These are phyloP conservation scores for Agrocybe chaxingu DNA, from an alignment of 768 basidiomycete species.

Conservation along the genomic window DNA sequence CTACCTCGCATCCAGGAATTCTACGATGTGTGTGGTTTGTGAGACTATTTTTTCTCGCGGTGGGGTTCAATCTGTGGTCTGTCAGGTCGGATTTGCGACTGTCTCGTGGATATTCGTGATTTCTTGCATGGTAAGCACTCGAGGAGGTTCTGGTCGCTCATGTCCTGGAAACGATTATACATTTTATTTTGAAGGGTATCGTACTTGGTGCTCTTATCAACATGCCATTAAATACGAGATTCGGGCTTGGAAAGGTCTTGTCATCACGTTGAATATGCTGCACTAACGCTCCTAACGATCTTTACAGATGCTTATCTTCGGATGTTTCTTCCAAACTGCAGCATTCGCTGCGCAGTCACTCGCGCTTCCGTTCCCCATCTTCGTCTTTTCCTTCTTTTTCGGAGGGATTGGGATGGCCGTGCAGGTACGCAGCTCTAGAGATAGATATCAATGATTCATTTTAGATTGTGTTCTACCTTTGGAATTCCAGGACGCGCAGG, in stretches of 20 bases:
- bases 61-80: background rate
- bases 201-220: slow-evolving; percentile 36
- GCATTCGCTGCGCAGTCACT: slow-evolving; percentile 49
- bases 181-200: slow-evolving; percentile 26
- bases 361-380: slow-evolving; percentile 57
- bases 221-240: slow-evolving; percentile 29
- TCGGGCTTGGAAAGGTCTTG: slow-evolving; percentile 41
- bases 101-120: slow-evolving; percentile 60
- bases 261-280: background rate
- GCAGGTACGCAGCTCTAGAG: slow-evolving; percentile 32
- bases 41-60: too few species aligned
- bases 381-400: slow-evolving; percentile 42
- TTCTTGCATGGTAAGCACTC: slow-evolving; percentile 29
- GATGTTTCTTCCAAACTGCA: slow-evolving; percentile 44
- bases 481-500: slow-evolving; percentile 55
- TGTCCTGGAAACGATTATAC: background rate
- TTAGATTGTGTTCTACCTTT: background rate
- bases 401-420: slow-evolving; percentile 40
- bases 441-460: background rate
- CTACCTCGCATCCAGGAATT: slow-evolving; percentile 64
- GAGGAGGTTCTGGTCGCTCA: background rate
- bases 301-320: slow-evolving; percentile 21
- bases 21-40: slow-evolving; percentile 37
- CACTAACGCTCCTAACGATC: background rate
- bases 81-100: slow-evolving; percentile 48